A percentile compares a stretch with the other conserved stretches of the same genome.
Conservation (phyloP, 139 green algal species). For the Chlorella sorokiniana region DNA sequence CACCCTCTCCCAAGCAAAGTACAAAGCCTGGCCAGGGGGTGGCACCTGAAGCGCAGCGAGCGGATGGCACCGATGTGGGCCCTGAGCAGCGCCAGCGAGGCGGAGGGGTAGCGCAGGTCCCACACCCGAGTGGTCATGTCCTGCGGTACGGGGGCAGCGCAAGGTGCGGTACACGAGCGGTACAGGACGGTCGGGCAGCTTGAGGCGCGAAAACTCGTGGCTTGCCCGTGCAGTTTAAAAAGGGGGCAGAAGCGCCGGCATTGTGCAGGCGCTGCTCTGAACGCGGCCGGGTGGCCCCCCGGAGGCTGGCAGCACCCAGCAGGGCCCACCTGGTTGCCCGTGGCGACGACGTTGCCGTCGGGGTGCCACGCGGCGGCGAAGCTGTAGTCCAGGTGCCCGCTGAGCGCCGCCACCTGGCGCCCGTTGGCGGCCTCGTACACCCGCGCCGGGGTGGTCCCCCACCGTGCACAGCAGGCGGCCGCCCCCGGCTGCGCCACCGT, state of each 20-base stretch:
- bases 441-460: slow-evolving; percentile 73
- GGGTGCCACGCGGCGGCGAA: slow-evolving; percentile 95
- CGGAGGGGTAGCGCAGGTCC: slow-evolving; percentile 67
- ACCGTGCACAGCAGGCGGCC: slow-evolving; percentile 63
- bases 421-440: slow-evolving; percentile 31
- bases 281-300: too few relatives aligned
- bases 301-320: too few relatives aligned
- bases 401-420: slow-evolving; percentile 46
- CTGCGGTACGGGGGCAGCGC: slow-evolving; percentile 24
- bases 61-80: slow-evolving; percentile 79
- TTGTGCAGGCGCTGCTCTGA: too few relatives aligned
- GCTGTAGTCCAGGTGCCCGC: slow-evolving; percentile 90
- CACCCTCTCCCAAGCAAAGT: neutral
- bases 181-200: neutral
- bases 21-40: neutral
- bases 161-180: neutral
- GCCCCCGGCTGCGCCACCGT: slow-evolving; percentile 46
- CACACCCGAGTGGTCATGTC: slow-evolving; percentile 85
- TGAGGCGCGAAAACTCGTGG: too few relatives aligned
- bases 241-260: too few relatives aligned
- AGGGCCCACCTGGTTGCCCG: slow-evolving; percentile 77
- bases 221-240: too few relatives aligned
- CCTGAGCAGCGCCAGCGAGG: slow-evolving; percentile 55
- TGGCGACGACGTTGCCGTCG: slow-evolving; percentile 79
- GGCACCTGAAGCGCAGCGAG: slow-evolving; percentile 18